A percentile compares a stretch with the other conserved stretches of the same genome.
Conservation (phyloP, 2,329 filamentous ascomycete species). For the Calonectria montana region DNA sequence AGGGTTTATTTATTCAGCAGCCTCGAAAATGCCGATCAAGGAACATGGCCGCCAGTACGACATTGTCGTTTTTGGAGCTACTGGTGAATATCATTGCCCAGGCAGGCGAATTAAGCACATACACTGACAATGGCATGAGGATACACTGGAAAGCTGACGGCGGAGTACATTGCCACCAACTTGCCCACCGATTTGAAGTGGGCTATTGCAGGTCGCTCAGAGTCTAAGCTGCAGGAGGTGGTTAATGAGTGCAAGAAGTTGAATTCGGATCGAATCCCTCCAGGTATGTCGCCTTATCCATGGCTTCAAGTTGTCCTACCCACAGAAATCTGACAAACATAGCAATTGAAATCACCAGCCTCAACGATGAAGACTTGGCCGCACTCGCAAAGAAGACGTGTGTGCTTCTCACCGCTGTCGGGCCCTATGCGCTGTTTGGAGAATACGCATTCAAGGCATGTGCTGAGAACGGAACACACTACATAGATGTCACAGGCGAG, state of each 20-base stretch:
- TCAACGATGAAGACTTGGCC: slow-evolving; percentile 58
- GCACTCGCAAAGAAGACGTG: slow-evolving; percentile 66
- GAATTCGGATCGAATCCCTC: slow-evolving; percentile 76
- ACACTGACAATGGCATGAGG: slow-evolving; percentile 56
- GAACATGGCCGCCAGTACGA: slow-evolving; percentile 67
- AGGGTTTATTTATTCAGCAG: not conserved
- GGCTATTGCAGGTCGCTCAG: slow-evolving; percentile 88
- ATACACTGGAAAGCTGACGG: slow-evolving; percentile 84
- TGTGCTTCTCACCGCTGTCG: slow-evolving; percentile 68
- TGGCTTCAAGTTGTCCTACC: not conserved
- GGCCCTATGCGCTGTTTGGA: slow-evolving; percentile 68
- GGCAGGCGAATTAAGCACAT: not conserved
- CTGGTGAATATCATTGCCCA: slow-evolving; percentile 54
- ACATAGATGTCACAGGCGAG: slow-evolving; percentile 73
- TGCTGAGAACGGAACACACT: slow-evolving; percentile 72
- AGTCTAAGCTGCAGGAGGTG: slow-evolving; percentile 77
- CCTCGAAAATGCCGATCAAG: slow-evolving; percentile 55
- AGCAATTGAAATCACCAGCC: slow-evolving; percentile 65
- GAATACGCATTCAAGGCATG: slow-evolving; percentile 71
- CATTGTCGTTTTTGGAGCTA: slow-evolving; percentile 68
- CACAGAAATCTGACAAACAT: not conserved
- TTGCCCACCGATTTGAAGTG: slow-evolving; percentile 84
- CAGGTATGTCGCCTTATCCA: slow-evolving; percentile 62
- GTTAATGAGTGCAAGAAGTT: slow-evolving; percentile 73
- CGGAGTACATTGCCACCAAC: slow-evolving; percentile 77